Conservation (phyloP, 108 stramenopile species). For the Cyclotella atomus region DNA sequence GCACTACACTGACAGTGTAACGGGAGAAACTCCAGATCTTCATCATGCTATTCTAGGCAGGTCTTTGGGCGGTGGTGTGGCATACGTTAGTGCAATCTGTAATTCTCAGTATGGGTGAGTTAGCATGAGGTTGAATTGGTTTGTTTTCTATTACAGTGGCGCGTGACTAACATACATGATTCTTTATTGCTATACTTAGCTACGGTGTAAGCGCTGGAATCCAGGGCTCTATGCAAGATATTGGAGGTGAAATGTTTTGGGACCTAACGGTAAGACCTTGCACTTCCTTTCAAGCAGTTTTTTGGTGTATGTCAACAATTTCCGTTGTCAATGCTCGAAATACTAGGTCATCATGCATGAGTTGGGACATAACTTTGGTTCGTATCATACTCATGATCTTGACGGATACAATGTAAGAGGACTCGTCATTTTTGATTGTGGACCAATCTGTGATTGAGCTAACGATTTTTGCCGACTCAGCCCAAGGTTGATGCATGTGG, state of each 20-base stretch:
- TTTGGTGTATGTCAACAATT: neutral
- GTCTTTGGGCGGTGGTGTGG: neutral
- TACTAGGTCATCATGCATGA: constrained; percentile 6
- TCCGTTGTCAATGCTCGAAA: too few relatives aligned
- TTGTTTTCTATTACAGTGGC: neutral
- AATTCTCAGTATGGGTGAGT: neutral
- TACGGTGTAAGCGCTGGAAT: neutral
- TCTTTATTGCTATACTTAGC: neutral
- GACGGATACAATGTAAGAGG: neutral
- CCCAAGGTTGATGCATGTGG: constrained; percentile 13
- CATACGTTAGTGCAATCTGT: neutral
- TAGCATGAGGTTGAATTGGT: too few relatives aligned
- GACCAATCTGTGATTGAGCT: too few relatives aligned
- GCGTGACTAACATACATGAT: neutral
- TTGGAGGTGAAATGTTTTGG: neutral
- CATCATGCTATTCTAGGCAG: neutral
- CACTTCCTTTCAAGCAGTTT: too few relatives aligned
- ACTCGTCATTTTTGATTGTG: neutral
- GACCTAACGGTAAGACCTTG: neutral
- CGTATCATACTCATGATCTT: constrained; percentile 6
- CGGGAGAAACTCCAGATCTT: constrained; percentile 12
- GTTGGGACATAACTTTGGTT: constrained; percentile 13
- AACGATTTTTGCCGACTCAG: too few relatives aligned
- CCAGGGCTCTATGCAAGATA: neutral
- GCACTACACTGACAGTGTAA: constrained; percentile 28